These are phyloP conservation scores for Uncinocarpus reesii DNA, from an alignment of 2,329 filamentous ascomycete genomes.

Conservation along the genomic window DNA sequence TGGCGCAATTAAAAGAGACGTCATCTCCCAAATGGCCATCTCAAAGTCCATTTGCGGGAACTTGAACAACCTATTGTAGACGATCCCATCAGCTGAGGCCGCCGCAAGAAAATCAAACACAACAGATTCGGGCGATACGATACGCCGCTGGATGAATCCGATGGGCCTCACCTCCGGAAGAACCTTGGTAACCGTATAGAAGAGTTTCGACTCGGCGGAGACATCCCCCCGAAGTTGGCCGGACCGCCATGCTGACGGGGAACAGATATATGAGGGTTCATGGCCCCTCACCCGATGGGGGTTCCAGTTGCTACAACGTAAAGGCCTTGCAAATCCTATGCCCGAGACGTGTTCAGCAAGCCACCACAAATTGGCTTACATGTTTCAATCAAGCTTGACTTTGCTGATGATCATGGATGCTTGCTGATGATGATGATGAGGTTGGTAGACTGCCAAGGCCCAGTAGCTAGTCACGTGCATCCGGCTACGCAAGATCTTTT, in stretches of 20 bases:
- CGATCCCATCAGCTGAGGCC: slow-evolving; percentile 13
- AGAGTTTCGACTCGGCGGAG: slow-evolving; percentile 42
- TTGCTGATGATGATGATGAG: background rate
- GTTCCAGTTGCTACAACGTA: too few relatives aligned
- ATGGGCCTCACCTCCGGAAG: slow-evolving; percentile 53
- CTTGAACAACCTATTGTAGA: slow-evolving; percentile 48
- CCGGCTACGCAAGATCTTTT: slow-evolving; percentile 2
- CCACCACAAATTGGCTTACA: background rate
- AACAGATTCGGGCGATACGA: background rate
- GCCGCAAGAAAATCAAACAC: background rate
- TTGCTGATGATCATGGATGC: background rate
- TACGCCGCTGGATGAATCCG: too few relatives aligned
- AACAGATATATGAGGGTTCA: slow-evolving; percentile 52
- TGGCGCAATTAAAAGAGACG: slow-evolving; percentile 54
- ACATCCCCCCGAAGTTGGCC: slow-evolving; percentile 44
- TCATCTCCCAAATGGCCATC: slow-evolving; percentile 65
- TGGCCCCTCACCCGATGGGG: slow-evolving; percentile 23
- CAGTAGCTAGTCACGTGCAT: background rate
- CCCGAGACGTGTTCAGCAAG: too few relatives aligned
- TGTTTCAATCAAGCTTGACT: slow-evolving; percentile 4
- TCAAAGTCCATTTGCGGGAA: slow-evolving; percentile 67
- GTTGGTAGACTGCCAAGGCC: background rate
- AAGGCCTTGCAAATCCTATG: too few relatives aligned
- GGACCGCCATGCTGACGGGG: slow-evolving; percentile 48
- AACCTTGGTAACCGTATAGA: slow-evolving; percentile 53